Percentiles rank a stretch among this genome's conserved stretches.
These are phyloP conservation scores for Wolfiporia cocos DNA, from an alignment of 1,284 basidiomycete species.

Conservation along the genomic window DNA sequence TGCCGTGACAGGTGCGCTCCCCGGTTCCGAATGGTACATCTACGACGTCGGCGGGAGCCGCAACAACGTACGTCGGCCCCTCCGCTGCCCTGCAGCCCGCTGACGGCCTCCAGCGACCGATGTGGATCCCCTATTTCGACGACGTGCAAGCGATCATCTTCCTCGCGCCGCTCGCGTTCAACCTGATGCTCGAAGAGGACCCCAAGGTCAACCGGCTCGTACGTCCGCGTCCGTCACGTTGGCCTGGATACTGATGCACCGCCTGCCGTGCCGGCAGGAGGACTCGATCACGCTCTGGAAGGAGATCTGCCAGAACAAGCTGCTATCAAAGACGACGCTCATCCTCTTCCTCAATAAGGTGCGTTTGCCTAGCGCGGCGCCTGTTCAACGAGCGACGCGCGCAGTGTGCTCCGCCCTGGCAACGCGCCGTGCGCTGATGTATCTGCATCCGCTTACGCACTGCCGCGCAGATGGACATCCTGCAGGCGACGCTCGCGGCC, in stretches of 20 bases:
- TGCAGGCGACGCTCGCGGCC: conserved; percentile 51
- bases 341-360: conserved; percentile 68
- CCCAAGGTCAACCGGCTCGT: conserved; percentile 48
- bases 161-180: conserved; percentile 50
- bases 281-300: conserved; percentile 57
- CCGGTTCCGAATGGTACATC: conserved; percentile 52
- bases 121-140: conserved; percentile 68
- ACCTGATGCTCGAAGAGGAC: conserved; percentile 58
- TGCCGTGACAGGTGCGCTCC: conserved; percentile 15
- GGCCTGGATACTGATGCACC: conserved; percentile 5
- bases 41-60: conserved; percentile 63
- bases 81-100: no score
- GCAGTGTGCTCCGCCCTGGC: neutral
- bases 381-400: no score
- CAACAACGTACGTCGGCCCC: conserved; percentile 39
- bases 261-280: conserved; percentile 24
- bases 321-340: conserved; percentile 48
- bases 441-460: neutral
- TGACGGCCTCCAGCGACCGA: conserved; percentile 39
- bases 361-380: no score
- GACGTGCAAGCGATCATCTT: conserved; percentile 44
- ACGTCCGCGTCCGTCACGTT: conserved; percentile 10
- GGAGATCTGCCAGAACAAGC: conserved; percentile 46
- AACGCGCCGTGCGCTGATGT: neutral
- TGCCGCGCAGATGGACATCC: conserved; percentile 43